These are phyloP conservation scores for Rhizophagus sp. DNA, from an alignment of 192 early-diverging fungal species.

Conservation along the genomic window DNA sequence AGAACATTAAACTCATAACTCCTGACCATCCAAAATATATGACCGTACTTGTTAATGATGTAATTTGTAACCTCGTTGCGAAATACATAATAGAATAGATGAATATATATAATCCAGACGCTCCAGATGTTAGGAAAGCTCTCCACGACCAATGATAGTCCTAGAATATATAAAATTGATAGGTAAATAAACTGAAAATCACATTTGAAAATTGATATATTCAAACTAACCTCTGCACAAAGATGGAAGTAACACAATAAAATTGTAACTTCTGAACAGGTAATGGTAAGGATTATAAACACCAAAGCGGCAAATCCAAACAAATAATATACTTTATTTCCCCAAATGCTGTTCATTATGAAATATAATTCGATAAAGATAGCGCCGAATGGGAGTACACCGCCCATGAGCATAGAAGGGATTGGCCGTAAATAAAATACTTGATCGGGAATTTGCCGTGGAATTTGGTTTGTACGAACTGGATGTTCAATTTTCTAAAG, in stretches of 20 bases:
- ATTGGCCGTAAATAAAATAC: constrained; percentile 75
- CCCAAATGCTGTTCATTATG: constrained; percentile 94
- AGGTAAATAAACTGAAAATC: constrained; percentile 30
- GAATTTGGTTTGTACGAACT: constrained; percentile 92
- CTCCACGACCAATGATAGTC: constrained; percentile 88
- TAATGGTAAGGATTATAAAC: constrained; percentile 81
- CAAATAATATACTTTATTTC: constrained; percentile 90
- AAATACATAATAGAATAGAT: constrained; percentile 90
- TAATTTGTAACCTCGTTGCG: constrained; percentile 74
- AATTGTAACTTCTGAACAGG: constrained; percentile 84
- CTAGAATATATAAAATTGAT: neutral
- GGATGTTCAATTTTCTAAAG: constrained; percentile 61
- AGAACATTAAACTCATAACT: constrained; percentile 74
- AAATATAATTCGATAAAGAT: constrained; percentile 98
- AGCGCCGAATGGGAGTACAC: constrained; percentile 88
- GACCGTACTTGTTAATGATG: constrained; percentile 71
- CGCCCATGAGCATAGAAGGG: constrained; percentile 75
- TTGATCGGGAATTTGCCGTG: constrained; percentile 89
- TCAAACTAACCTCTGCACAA: constrained; percentile 66
- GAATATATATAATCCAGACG: constrained; percentile 85
- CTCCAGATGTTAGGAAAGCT: constrained; percentile 83
- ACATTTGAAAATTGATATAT: constrained; percentile 30
- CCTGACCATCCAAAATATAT: constrained; percentile 92
- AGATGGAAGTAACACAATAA: constrained; percentile 89
- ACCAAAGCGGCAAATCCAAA: constrained; percentile 92